Evolutionary conservation across 1,284 basidiomycete genomes (phyloP).

Genomic region (Melampsora abietis-canadensis): DNA sequence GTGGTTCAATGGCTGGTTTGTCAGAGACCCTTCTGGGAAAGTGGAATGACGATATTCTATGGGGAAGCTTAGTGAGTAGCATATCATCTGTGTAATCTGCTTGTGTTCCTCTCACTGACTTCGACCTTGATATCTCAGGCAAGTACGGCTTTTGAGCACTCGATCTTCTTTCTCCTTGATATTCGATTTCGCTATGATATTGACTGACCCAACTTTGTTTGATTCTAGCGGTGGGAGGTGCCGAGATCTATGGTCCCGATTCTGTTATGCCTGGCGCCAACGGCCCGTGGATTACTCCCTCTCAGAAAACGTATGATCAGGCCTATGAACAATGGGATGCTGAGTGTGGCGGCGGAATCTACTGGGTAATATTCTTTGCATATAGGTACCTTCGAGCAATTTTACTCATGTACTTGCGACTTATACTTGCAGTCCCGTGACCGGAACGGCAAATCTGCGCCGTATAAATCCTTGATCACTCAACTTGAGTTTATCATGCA

Average conservation of each 20-base stretch:
- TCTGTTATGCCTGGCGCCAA: slow-evolving; percentile 6
- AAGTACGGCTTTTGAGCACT: neutral
- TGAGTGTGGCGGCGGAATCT: slow-evolving; percentile 22
- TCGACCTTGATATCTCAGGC: neutral
- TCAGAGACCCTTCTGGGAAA: slow-evolving; percentile 13
- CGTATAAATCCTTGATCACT: slow-evolving; percentile 42
- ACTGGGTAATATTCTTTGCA: slow-evolving; percentile 6
- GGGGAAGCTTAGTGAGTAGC: slow-evolving; percentile 8
- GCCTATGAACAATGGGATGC: slow-evolving; percentile 18
- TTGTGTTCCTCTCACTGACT: neutral
- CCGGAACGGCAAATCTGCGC: slow-evolving; percentile 12
- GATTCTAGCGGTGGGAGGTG: slow-evolving; percentile 14
- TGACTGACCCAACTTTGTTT: neutral
- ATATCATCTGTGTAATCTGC: neutral
- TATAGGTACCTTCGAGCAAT: neutral
- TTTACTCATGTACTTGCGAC: neutral
- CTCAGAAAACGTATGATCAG: slow-evolving; percentile 22
- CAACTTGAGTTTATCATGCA: slow-evolving; percentile 32
- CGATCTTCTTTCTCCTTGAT: neutral
- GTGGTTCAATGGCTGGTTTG: slow-evolving; percentile 33
- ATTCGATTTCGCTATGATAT: neutral
- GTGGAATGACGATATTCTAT: slow-evolving; percentile 33
- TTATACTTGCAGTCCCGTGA: slow-evolving; percentile 11
- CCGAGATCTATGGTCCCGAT: slow-evolving; percentile 12
- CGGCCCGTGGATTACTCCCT: slow-evolving; percentile 11